Conservation (phyloP, 1,284 basidiomycete genomes). For the Rhodotorula sp. region DNA sequence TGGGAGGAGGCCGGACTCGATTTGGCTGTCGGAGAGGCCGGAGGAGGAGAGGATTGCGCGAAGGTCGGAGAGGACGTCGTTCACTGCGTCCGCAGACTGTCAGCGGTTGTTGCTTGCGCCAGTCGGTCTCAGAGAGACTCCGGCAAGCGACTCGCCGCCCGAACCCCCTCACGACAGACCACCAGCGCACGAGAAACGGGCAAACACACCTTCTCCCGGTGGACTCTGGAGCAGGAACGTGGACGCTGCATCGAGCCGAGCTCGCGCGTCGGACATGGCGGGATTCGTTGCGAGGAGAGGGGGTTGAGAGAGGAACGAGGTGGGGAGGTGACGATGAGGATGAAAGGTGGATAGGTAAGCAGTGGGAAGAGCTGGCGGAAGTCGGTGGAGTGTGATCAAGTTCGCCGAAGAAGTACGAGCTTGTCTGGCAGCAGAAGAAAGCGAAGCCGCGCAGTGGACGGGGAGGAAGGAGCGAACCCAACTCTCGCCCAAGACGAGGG, state of each 20-base stretch:
- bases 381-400: no score
- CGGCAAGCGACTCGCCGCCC: constrained; percentile 8
- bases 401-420: no score
- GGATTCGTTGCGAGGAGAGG: neutral
- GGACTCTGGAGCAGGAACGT: constrained; percentile 81
- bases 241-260: constrained; percentile 54
- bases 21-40: constrained; percentile 58
- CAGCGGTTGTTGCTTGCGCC: neutral
- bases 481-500: no score
- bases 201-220: constrained; percentile 68
- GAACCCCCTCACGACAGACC: neutral
- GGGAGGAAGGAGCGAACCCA: no score
- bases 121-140: neutral
- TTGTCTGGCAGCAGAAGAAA: no score
- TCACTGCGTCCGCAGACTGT: constrained; percentile 6
- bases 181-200: no score
- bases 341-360: neutral
- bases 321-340: constrained; percentile 4
- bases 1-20: constrained; percentile 72
- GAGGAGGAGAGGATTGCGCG: constrained; percentile 75
- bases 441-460: no score
- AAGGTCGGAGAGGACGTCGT: constrained; percentile 61
- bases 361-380: neutral
- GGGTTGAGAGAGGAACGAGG: neutral
- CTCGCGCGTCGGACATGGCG: constrained; percentile 26